phyloP scores from a whole-genome alignment of 2,329 filamentous ascomycete species.

The Neobulgaria alba region DNA sequence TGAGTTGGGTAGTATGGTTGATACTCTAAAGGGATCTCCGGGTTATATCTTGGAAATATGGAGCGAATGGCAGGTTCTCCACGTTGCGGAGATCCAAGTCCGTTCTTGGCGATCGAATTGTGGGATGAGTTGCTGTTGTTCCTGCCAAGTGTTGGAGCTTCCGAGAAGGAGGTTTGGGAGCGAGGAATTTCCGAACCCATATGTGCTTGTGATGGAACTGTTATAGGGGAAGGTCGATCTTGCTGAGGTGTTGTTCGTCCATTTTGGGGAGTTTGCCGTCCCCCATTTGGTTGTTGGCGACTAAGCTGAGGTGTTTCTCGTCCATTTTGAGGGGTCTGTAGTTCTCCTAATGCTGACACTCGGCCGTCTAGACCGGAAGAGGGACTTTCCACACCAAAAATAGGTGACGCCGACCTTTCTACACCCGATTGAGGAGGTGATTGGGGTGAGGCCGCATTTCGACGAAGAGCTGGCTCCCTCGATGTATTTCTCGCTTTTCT shows the following conservation, averaged over 20 bases:
- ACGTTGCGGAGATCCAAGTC: constrained; percentile 24
- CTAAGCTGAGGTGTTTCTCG: neutral
- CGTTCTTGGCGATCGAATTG: constrained; percentile 46
- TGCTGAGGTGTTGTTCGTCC: constrained; percentile 12
- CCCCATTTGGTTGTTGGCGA: constrained; percentile 14
- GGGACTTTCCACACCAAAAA: constrained; percentile 11
- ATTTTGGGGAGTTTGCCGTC: constrained; percentile 8
- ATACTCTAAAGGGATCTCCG: constrained; percentile 52
- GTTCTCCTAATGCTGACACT: constrained; percentile 16
- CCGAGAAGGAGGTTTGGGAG: constrained; percentile 43
- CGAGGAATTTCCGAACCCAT: constrained; percentile 29
- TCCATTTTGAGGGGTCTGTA: neutral
- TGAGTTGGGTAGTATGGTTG: constrained; percentile 66
- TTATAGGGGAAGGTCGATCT: constrained; percentile 14
- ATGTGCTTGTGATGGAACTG: constrained; percentile 21
- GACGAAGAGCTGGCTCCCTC: constrained; percentile 23
- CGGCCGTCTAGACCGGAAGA: constrained; percentile 16
- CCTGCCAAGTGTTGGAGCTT: constrained; percentile 41
- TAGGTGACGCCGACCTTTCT: constrained; percentile 19
- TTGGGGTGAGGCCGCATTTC: constrained; percentile 18
- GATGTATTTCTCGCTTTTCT: constrained; percentile 18
- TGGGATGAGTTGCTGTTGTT: constrained; percentile 42
- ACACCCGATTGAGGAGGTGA: constrained; percentile 16
- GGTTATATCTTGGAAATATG: constrained; percentile 71
- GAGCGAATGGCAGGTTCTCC: constrained; percentile 47